Evolutionary conservation across 768 basidiomycete species (phyloP).

Genomic region (Neoboletus magnificus): DNA sequence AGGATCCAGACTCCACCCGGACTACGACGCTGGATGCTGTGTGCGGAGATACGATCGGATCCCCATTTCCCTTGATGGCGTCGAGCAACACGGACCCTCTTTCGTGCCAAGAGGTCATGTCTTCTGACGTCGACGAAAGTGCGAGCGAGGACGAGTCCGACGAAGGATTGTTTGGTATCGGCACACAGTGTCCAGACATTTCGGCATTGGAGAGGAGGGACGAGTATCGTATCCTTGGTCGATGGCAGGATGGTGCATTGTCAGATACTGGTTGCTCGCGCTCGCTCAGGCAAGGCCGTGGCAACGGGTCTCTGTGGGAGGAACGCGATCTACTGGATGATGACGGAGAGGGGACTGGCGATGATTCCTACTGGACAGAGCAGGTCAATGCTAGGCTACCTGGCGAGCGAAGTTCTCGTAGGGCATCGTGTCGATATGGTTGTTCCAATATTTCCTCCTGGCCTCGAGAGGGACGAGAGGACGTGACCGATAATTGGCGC

Average conservation of each 20-base stretch:
- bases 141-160: not conserved
- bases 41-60: not conserved
- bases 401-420: not conserved
- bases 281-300: not conserved
- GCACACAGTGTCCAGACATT: not conserved
- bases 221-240: not conserved
- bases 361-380: conserved; percentile 7
- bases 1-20: not conserved
- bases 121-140: not conserved
- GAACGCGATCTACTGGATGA: not conserved
- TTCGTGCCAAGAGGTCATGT: not conserved
- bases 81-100: not conserved
- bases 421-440: not conserved
- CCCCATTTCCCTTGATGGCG: not conserved
- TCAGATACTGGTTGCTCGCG: not conserved
- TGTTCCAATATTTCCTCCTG: not conserved
- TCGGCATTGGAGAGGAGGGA: not conserved
- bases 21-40: not conserved
- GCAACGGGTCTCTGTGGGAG: not conserved
- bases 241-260: not conserved
- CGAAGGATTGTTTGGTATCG: not conserved
- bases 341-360: not conserved
- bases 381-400: conserved; percentile 7
- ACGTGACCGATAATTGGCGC: conserved; percentile 14
- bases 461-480: conserved; percentile 1